phyloP scores from a whole-genome alignment of 148 eudicot genomes.

The Agrostemma githago region DNA sequence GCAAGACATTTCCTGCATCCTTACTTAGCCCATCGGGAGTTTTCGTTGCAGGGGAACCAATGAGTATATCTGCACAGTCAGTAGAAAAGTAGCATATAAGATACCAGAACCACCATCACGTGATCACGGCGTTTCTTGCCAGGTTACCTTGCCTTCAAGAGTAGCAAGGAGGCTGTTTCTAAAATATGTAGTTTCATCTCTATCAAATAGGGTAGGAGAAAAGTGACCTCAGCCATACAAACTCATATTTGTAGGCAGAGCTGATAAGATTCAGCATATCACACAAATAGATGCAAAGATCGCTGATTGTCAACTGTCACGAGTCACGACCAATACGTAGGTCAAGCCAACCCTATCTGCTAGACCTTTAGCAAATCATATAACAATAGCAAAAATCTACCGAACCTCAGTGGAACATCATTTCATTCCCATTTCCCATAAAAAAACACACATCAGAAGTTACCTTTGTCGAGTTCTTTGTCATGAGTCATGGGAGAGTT shows the following conservation, averaged over 20 bases:
- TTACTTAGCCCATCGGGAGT: too few relatives aligned
- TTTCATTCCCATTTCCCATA: background rate
- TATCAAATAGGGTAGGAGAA: background rate
- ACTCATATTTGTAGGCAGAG: background rate
- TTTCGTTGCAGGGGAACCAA: too few relatives aligned
- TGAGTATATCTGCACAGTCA: too few relatives aligned
- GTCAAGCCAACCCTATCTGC: background rate
- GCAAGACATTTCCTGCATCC: too few relatives aligned
- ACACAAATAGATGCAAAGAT: background rate
- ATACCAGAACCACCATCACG: too few relatives aligned
- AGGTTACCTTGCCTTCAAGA: too few relatives aligned
- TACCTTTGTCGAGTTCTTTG: background rate
- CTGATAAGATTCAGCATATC: background rate
- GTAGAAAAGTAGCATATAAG: too few relatives aligned
- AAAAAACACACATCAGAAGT: background rate
- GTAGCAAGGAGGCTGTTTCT: too few relatives aligned
- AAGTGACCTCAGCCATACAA: background rate
- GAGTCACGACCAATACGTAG: background rate
- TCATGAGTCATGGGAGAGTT: constrained; percentile 5
- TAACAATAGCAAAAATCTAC: background rate
- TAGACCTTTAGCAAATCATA: background rate
- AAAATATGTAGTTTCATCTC: too few relatives aligned
- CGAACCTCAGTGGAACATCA: background rate
- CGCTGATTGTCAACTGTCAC: background rate
- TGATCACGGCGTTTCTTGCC: too few relatives aligned